phyloP scores from a whole-genome alignment of 768 basidiomycete species.

The Panus rudis region DNA sequence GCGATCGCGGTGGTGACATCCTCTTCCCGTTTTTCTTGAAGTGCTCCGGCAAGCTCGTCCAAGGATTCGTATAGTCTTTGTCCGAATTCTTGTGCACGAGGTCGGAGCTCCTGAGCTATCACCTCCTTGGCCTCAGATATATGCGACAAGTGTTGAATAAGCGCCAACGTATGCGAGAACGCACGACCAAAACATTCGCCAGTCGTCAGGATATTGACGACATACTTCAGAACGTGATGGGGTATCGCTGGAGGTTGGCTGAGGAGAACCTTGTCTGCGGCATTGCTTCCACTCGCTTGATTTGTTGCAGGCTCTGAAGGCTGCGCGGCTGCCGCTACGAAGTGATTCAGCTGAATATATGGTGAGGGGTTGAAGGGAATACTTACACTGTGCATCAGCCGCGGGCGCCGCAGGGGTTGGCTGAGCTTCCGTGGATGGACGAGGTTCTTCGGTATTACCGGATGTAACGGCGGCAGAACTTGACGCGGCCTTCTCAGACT shows the following conservation, averaged over 20 bases:
- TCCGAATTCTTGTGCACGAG: constrained; percentile 85
- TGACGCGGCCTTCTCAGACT: too few relatives aligned
- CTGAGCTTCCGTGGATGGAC: too few relatives aligned
- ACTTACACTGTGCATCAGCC: too few relatives aligned
- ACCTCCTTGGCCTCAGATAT: constrained; percentile 85
- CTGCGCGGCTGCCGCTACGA: too few relatives aligned
- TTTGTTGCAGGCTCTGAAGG: too few relatives aligned
- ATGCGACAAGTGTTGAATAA: constrained; percentile 89
- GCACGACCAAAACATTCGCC: constrained; percentile 95
- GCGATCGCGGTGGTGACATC: constrained; percentile 62
- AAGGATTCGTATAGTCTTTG: constrained; percentile 68
- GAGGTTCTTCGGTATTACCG: too few relatives aligned
- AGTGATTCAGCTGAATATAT: too few relatives aligned
- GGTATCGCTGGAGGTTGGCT: constrained; percentile 81
- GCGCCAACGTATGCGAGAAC: constrained; percentile 87
- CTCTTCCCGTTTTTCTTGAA: constrained; percentile 51
- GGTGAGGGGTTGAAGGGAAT: too few relatives aligned
- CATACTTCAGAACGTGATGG: constrained; percentile 74
- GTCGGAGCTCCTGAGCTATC: constrained; percentile 80
- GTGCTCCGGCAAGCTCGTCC: constrained; percentile 59
- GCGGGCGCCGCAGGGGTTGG: too few relatives aligned
- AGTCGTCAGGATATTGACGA: constrained; percentile 95
- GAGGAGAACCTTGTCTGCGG: constrained; percentile 48
- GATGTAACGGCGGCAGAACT: too few relatives aligned
- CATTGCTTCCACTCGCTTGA: too few relatives aligned